Evolutionary conservation across 306 rosid genomes (phyloP).

Genomic region (Quercus suber): DNA sequence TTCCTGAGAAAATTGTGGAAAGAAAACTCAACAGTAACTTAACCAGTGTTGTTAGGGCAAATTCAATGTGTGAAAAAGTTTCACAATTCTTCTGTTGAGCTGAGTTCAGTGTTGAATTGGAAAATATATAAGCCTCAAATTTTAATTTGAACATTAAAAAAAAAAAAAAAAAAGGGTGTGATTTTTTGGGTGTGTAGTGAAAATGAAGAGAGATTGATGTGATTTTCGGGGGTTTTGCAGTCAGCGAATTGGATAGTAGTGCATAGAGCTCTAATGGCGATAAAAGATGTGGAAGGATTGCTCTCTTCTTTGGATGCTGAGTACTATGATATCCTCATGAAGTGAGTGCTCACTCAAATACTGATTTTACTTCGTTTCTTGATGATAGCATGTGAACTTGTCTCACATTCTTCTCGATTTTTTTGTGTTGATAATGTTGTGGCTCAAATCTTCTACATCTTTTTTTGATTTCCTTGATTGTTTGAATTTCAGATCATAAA

Average conservation of each 20-base stretch:
- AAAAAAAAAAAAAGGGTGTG: not conserved
- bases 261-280: constrained; percentile 96
- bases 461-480: too few relatives aligned
- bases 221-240: constrained; percentile 33
- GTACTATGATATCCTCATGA: constrained; percentile 95
- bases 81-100: not conserved
- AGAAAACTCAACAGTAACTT: not conserved
- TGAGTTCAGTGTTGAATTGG: not conserved
- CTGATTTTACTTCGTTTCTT: not conserved
- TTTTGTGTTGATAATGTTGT: not conserved
- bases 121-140: not conserved
- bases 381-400: not conserved
- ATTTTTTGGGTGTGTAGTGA: not conserved
- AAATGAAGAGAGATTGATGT: constrained; percentile 7
- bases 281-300: constrained; percentile 90
- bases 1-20: not conserved
- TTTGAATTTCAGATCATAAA: too few relatives aligned
- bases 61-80: not conserved
- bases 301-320: constrained; percentile 96
- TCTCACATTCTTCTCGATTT: not conserved
- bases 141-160: not conserved
- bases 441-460: not conserved
- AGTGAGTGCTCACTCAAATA: constrained; percentile 41
- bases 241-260: constrained; percentile 95
- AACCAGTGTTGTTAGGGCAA: not conserved